Base-by-base conservation (phyloP, 2,329 filamentous ascomycete species). In the Verticillium dahliae region DNA sequence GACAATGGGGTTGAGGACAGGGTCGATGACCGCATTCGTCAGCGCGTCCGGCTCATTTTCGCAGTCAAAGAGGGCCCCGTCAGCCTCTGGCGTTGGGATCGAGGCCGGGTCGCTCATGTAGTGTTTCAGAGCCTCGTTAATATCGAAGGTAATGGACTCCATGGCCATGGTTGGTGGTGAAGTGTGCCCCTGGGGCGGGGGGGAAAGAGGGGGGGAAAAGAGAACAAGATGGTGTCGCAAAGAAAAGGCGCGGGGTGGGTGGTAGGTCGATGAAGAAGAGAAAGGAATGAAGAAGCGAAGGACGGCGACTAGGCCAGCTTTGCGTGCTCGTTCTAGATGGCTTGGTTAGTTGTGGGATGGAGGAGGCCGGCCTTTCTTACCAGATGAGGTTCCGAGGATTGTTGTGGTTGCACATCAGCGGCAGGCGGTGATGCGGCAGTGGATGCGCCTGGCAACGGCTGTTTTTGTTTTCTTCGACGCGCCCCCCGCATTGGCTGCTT, bases 51-150 rank as follows among this genome's bases (percentile, higher is more conserved):
- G 90, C 69, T 97, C 92, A 74, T 90, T 90, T 79, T 98, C 95
- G 84, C 91, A 96, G 73, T 98, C 94, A 69, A 92, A 83, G 22
- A 99, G 85, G 63, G 90, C 85, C 55, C 87, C 77, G 68, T 95
- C 90, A 61, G 93, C 95, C 74, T 98, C 94, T 54, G 90, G 88
- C 2, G 93, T 97, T 7, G 90, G 81, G 61, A 98, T 90, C 45
- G 86, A 85, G 56, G 87, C 81, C 9, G 95, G 94, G 74, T 98
- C 94, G 77, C 92, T 96, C 85, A 97, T 91, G 78, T 97, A 99
- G 74, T 91, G 86, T 82, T 97, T 97, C 75, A 98, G 89, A 67
- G 92, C 92, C 80, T 97, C 90, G 75, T 97, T 97, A 76, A 99
- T 91, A 75, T 98, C 91, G 79, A 99, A 99, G 71, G 89, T 85